phyloP scores from a whole-genome alignment of 371 early-diverging fungal species.

The Zychaea mexicana region DNA sequence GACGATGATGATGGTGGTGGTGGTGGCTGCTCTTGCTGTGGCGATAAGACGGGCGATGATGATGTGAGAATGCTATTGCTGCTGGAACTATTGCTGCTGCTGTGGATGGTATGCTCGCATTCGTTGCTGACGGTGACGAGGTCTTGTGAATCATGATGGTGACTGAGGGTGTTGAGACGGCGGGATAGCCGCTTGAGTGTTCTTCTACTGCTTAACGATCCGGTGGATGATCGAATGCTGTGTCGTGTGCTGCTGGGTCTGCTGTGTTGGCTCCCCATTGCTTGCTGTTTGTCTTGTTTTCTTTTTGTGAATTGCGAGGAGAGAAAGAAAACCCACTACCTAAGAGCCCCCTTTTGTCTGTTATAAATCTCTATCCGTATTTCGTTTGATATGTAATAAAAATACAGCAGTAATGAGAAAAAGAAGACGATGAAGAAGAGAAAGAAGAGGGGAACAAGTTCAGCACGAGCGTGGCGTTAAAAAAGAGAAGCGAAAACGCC shows the following conservation, averaged over 20 bases:
- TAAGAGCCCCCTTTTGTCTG: too few relatives aligned
- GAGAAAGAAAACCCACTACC: too few relatives aligned
- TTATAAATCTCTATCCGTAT: too few relatives aligned
- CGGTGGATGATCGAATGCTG: background rate
- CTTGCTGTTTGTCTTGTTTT: background rate
- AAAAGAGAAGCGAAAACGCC: background rate
- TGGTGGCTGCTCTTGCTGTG: background rate
- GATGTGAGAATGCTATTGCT: background rate
- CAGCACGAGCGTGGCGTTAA: background rate
- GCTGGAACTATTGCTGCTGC: background rate
- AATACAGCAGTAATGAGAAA: too few relatives aligned
- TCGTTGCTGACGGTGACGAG: background rate
- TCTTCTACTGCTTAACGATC: conserved; percentile 1
- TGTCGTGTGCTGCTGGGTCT: background rate
- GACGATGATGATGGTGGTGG: background rate
- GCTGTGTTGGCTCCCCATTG: conserved; percentile 11
- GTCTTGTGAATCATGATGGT: background rate
- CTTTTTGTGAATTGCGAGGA: background rate
- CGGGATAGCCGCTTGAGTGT: background rate
- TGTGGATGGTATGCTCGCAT: background rate
- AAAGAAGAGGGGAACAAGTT: background rate
- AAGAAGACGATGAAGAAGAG: too few relatives aligned
- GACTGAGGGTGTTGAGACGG: background rate
- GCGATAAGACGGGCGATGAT: too few relatives aligned
- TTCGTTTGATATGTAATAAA: too few relatives aligned